Percentiles rank a stretch among this genome's conserved stretches.
phyloP scores from a whole-genome alignment of 2,329 filamentous ascomycete genomes.

The Penicillium sp. region DNA sequence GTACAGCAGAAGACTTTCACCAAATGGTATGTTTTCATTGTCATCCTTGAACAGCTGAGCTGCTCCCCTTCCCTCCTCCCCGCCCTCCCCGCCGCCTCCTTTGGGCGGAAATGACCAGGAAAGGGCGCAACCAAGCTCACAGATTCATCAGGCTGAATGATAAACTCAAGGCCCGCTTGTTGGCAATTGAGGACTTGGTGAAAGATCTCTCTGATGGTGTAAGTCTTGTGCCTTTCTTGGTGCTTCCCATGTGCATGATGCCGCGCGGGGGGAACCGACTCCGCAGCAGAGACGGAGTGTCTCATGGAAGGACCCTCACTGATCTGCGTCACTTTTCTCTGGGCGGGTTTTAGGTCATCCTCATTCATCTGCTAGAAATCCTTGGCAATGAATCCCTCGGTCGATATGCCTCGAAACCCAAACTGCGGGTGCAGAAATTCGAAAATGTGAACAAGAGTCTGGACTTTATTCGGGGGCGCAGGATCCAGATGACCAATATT shows the following conservation, averaged over 20 bases:
- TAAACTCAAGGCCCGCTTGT: constrained; percentile 71
- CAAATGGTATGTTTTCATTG: constrained; percentile 64
- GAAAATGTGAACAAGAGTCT: constrained; percentile 97
- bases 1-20: constrained; percentile 99
- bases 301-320: not conserved
- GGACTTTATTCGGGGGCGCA: constrained; percentile 82
- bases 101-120: too few species aligned
- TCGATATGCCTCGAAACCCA: constrained; percentile 92
- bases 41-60: not conserved
- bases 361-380: constrained; percentile 96
- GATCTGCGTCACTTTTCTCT: not conserved
- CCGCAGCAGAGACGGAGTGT: too few species aligned
- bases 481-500: constrained; percentile 97
- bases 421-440: constrained; percentile 91
- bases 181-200: constrained; percentile 82
- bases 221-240: constrained; percentile 38
- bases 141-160: constrained; percentile 72
- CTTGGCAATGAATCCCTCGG: constrained; percentile 91
- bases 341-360: constrained; percentile 59
- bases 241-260: not conserved
- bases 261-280: not conserved
- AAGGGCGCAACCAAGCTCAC: not conserved
- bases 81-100: not conserved
- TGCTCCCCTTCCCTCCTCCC: not conserved
- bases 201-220: constrained; percentile 89